Conservation (phyloP, 805 yeast genomes). For the Candida sakaeoensis region DNA sequence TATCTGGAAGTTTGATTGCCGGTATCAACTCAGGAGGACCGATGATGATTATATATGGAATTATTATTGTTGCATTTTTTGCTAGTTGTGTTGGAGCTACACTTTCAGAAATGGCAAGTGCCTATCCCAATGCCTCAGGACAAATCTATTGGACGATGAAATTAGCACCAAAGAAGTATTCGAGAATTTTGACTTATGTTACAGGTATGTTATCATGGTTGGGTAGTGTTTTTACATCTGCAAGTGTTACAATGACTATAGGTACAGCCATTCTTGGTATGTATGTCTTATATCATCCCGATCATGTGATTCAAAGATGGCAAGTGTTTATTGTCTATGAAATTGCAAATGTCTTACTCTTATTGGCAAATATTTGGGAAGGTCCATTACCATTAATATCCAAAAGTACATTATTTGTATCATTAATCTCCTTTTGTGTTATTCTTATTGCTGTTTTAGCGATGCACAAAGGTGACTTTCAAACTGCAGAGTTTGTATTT, state of each 20-base stretch:
- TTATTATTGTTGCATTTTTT: constrained; percentile 38
- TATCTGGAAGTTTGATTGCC: constrained; percentile 51
- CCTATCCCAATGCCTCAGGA: constrained; percentile 57
- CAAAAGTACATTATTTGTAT: constrained; percentile 41
- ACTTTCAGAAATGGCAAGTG: constrained; percentile 50
- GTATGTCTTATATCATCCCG: constrained; percentile 31
- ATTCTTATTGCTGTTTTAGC: constrained; percentile 53
- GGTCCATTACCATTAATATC: constrained; percentile 50
- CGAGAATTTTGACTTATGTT: constrained; percentile 49
- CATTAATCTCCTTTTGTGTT: constrained; percentile 17
- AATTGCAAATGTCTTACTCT: constrained; percentile 34
- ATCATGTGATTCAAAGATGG: constrained; percentile 39
- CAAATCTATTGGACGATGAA: constrained; percentile 58
- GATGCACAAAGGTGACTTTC: constrained; percentile 50
- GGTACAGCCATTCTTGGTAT: constrained; percentile 53
- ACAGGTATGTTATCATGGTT: constrained; percentile 65
- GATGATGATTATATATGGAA: constrained; percentile 52
- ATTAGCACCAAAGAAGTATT: constrained; percentile 45
- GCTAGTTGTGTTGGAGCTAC: constrained; percentile 46
- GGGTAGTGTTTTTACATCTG: constrained; percentile 13
- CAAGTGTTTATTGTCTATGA: constrained; percentile 52
- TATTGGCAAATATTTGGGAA: constrained; percentile 44
- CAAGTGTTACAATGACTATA: constrained; percentile 48
- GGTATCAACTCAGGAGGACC: constrained; percentile 61
- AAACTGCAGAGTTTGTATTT: constrained; percentile 51